Conservation (phyloP, 768 basidiomycete genomes). For the Clathrus columnatus region DNA sequence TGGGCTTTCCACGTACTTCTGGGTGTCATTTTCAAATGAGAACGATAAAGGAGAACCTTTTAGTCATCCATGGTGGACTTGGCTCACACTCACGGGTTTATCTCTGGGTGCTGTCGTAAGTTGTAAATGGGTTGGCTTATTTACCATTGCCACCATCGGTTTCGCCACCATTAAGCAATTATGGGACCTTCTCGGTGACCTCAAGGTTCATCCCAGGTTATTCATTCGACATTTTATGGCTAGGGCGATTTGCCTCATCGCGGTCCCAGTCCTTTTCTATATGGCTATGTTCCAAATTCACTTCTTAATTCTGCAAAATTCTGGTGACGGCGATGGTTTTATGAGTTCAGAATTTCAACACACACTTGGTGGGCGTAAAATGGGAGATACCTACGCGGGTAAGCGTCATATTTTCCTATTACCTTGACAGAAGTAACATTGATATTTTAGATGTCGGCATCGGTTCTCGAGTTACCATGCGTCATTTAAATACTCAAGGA, state of each 20-base stretch:
- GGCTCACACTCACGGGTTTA: slow-evolving; percentile 81
- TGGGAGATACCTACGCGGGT: slow-evolving; percentile 93
- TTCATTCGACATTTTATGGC: slow-evolving; percentile 85
- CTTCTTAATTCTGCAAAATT: slow-evolving; percentile 78
- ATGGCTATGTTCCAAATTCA: slow-evolving; percentile 97
- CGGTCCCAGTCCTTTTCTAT: slow-evolving; percentile 79
- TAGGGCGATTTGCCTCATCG: slow-evolving; percentile 82
- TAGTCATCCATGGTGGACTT: slow-evolving; percentile 84
- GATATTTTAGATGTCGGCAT: slow-evolving; percentile 60
- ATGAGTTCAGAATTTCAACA: slow-evolving; percentile 99
- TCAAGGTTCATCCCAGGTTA: slow-evolving; percentile 62
- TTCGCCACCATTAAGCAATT: slow-evolving; percentile 76
- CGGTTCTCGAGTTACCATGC: slow-evolving; percentile 74
- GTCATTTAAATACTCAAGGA: slow-evolving; percentile 94
- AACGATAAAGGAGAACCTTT: slow-evolving; percentile 72
- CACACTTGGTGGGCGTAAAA: slow-evolving; percentile 78
- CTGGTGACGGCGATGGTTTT: slow-evolving; percentile 96
- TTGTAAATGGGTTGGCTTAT: slow-evolving; percentile 98
- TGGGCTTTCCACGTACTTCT: slow-evolving; percentile 77
- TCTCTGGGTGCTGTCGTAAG: slow-evolving; percentile 87
- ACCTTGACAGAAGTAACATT: neutral
- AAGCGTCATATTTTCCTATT: slow-evolving; percentile 17
- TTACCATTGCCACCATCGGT: slow-evolving; percentile 94
- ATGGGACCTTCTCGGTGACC: slow-evolving; percentile 84
- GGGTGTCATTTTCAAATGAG: slow-evolving; percentile 87